These are phyloP conservation scores for Ophiocytium majus DNA, from an alignment of 352 stramenopile genomes.

Conservation along the genomic window DNA sequence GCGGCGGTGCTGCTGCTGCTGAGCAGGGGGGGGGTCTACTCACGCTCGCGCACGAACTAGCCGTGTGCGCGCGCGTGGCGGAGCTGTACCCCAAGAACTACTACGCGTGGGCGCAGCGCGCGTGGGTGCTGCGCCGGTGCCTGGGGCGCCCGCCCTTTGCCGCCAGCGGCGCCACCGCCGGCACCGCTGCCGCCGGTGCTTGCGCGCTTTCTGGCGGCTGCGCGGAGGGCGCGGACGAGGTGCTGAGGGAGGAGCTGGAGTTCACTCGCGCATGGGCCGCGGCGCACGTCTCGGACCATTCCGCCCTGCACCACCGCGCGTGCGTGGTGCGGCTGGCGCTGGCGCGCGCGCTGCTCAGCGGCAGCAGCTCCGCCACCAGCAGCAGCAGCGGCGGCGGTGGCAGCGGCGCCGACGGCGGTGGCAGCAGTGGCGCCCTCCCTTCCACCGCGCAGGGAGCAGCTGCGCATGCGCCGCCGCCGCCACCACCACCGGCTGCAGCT, in stretches of 20 bases:
- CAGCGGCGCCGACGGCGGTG: not conserved
- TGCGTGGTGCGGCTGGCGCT: constrained; percentile 27
- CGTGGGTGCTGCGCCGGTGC: constrained; percentile 42
- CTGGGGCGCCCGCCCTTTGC: not conserved
- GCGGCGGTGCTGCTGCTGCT: not conserved
- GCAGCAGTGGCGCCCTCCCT: not conserved
- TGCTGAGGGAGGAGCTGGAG: constrained; percentile 28
- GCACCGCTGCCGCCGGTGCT: not conserved
- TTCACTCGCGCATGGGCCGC: constrained; percentile 39
- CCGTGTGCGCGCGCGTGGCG: constrained; percentile 47
- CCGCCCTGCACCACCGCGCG: constrained; percentile 44
- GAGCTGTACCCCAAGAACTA: constrained; percentile 59
- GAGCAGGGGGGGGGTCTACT: constrained; percentile 1
- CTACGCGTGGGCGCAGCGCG: constrained; percentile 57
- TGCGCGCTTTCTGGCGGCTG: too few species aligned
- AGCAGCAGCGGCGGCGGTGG: not conserved
- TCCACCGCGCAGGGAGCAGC: not conserved
- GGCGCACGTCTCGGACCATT: constrained; percentile 51
- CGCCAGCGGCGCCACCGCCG: too few species aligned
- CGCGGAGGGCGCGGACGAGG: not conserved
- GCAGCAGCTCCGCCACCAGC: not conserved
- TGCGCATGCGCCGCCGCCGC: not conserved
- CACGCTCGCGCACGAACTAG: not conserved
- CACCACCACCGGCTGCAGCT: not conserved
- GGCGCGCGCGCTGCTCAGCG: not conserved